phyloP scores from a whole-genome alignment of 2,329 filamentous ascomycete species.

The Fusarium kyushuense region DNA sequence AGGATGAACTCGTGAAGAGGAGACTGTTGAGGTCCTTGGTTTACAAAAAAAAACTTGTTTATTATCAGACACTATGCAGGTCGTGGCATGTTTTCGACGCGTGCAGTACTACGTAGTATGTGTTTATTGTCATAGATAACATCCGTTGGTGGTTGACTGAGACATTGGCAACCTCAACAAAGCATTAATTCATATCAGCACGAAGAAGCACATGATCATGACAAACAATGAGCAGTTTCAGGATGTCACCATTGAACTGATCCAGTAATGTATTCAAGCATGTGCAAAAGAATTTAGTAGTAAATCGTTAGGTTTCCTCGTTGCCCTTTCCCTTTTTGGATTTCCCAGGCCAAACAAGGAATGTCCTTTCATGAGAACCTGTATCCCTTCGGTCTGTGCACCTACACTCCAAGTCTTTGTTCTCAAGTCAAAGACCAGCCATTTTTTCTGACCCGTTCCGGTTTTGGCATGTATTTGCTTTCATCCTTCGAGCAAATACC shows the following conservation, averaged over 20 bases:
- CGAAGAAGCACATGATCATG: slow-evolving; percentile 8
- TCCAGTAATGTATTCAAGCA: slow-evolving; percentile 10
- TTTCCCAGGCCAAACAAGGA: slow-evolving; percentile 19
- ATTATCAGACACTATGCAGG: neutral
- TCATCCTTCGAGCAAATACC: neutral
- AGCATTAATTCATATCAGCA: slow-evolving; percentile 20
- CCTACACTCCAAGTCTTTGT: slow-evolving; percentile 26
- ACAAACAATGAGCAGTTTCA: slow-evolving; percentile 3
- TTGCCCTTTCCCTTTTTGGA: slow-evolving; percentile 10
- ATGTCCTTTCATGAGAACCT: slow-evolving; percentile 29
- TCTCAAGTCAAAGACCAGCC: slow-evolving; percentile 19
- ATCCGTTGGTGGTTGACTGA: slow-evolving; percentile 8
- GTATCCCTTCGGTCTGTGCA: slow-evolving; percentile 24
- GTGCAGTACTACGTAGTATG: no score
- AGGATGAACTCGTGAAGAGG: slow-evolving; percentile 6
- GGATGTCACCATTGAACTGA: slow-evolving; percentile 19
- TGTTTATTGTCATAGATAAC: slow-evolving; percentile 16
- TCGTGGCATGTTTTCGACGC: neutral
- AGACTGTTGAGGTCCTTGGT: slow-evolving; percentile 6
- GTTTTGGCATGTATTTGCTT: slow-evolving; percentile 9
- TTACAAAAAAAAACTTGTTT: slow-evolving; percentile 4
- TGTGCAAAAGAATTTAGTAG: slow-evolving; percentile 22
- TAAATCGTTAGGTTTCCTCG: slow-evolving; percentile 6
- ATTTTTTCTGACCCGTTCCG: slow-evolving; percentile 14
- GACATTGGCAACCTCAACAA: slow-evolving; percentile 28